Base-by-base conservation (phyloP, 108 stramenopile genomes). In the Nitzschia palea region DNA sequence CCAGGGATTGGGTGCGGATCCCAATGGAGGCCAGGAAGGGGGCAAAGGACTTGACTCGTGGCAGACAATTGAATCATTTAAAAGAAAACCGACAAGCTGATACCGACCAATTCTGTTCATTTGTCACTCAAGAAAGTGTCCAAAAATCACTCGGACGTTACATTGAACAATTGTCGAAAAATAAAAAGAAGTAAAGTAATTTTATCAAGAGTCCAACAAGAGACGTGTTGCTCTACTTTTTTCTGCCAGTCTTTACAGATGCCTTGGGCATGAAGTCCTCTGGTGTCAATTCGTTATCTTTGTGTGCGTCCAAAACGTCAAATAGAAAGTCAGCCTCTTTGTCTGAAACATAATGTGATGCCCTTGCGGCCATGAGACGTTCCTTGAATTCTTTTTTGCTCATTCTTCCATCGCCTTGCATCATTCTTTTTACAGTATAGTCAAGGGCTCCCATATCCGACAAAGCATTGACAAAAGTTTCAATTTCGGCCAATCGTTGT, bases 401-500 rank as follows among this genome's bases (percentile, higher is more conserved):
- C 64, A 86, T 62, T 10, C 29, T 4, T 29, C 23, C 33, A 29
- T 70, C 62, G 45, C 55, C 43, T 3, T 54, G 47, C n/a, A 67
- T 52, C 51, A 74, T 69, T 31, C 56, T 32, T 34, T 81, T 86
- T 28, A 86, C 60, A 17, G 77, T 57, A 31, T 77, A 76, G 47
- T 86, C 84, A 27, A 86, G 42, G n/a, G 84, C 84, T 28, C 63
- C 52, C 78, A 85, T 83, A 54, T 86, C 80, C 32, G 72, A 74
- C 12, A 89, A 57, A 10, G 84, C 85, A 33, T 64, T 54, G 3
- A 56, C 72, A 20, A 89, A 50, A 17, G 80, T 83, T 42, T 79
- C 73, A 65, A 83, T 82, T 58, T 89, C 83, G 14, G 58, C 67
- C 14, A 80, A 32, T 23, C 88, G 70, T 44, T 79, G 34, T 31